These are phyloP conservation scores for Diversispora epigaea DNA, from an alignment of 192 early-diverging fungal genomes.

Conservation along the genomic window DNA sequence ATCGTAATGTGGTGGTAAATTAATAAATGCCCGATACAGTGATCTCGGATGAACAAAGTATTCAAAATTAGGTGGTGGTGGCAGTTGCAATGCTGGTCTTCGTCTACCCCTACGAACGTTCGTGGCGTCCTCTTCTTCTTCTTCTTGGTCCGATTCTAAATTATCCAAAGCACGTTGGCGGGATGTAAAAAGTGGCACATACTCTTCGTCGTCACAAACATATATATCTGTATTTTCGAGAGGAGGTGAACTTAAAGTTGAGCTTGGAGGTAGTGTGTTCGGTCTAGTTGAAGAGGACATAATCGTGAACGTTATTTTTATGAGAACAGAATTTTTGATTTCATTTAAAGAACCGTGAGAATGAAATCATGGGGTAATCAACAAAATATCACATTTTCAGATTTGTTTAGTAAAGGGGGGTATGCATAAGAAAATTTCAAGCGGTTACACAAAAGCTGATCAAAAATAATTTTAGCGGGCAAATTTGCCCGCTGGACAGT, in stretches of 20 bases:
- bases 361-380: not conserved
- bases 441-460: not conserved
- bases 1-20: not conserved
- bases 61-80: not conserved
- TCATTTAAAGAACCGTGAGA: not conserved
- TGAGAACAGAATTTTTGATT: not conserved
- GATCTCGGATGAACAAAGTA: not conserved
- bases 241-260: not conserved
- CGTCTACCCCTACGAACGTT: not conserved
- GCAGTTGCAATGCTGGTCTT: not conserved
- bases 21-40: conserved; percentile 1
- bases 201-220: not conserved
- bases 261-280: not conserved
- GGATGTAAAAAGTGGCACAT: not conserved
- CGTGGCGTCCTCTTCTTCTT: not conserved
- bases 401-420: not conserved
- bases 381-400: not conserved
- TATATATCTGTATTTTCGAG: not conserved
- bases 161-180: no score
- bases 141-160: not conserved
- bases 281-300: not conserved
- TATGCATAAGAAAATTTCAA: not conserved
- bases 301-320: not conserved
- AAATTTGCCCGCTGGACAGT: not conserved
- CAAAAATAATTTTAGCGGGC: not conserved